These are phyloP conservation scores for Pseudopediastrum boryanum DNA, from an alignment of 139 green algal genomes.

Conservation along the genomic window DNA sequence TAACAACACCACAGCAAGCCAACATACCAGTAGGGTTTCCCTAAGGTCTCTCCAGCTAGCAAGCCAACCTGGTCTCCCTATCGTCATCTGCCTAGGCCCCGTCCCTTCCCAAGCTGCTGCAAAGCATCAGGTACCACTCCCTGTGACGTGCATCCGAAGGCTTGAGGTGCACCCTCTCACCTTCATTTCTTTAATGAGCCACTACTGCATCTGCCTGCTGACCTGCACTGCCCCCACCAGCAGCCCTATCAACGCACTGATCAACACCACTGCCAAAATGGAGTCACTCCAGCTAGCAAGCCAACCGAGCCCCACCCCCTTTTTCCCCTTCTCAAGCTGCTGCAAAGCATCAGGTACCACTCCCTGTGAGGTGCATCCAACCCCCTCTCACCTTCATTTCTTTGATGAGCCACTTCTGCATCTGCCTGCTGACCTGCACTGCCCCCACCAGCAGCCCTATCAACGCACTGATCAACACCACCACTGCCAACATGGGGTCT, in stretches of 20 bases:
- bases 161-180: neutral
- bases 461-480: conserved; percentile 33
- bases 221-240: conserved; percentile 15
- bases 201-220: conserved; percentile 13
- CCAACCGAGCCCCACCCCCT: too few relatives aligned
- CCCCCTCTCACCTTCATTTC: conserved; percentile 6
- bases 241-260: neutral
- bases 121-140: neutral
- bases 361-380: neutral
- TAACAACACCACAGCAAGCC: neutral
- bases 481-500: conserved; percentile 30
- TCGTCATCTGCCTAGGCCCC: too few relatives aligned
- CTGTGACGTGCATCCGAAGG: neutral
- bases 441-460: conserved; percentile 28
- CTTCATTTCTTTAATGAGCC: conserved; percentile 25
- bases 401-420: conserved; percentile 24
- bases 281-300: conserved; percentile 16
- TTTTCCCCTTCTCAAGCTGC: neutral
- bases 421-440: conserved; percentile 25
- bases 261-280: conserved; percentile 19
- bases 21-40: neutral
- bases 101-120: neutral
- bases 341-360: neutral
- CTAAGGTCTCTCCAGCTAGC: neutral
- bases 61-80: too few relatives aligned